Evolutionary conservation across 495 filamentous ascomycete genomes (phyloP).

Genomic region (Podospora sp.): DNA sequence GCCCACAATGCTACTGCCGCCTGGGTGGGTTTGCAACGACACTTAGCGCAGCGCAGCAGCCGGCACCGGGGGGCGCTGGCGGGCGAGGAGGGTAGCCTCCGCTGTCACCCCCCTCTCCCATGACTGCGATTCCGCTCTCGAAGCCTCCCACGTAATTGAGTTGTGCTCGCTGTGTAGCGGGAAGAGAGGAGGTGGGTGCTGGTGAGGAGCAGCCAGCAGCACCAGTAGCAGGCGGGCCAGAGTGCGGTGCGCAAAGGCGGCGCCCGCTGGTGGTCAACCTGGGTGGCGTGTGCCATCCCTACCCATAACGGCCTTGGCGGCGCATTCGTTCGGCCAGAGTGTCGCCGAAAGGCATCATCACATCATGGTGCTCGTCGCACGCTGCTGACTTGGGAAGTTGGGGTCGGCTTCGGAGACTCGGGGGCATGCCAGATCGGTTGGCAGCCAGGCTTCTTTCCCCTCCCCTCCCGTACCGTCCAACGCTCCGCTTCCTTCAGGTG

Average conservation of each 20-base stretch:
- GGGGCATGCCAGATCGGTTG: conserved; percentile 33
- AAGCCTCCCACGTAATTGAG: conserved; percentile 11
- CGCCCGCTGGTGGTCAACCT: conserved; percentile 17
- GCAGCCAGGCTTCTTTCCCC: conserved; percentile 14
- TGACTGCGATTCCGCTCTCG: conserved; percentile 10
- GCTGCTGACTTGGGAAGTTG: conserved; percentile 28
- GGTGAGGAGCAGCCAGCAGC: not conserved
- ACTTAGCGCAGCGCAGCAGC: conserved; percentile 6
- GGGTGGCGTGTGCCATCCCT: conserved; percentile 37
- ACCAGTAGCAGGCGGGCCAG: not conserved
- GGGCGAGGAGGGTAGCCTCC: conserved; percentile 17
- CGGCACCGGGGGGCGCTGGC: conserved; percentile 14
- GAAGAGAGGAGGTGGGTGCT: conserved; percentile 1
- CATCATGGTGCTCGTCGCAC: conserved; percentile 24
- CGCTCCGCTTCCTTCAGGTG: conserved; percentile 15
- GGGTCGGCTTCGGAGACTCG: conserved; percentile 27
- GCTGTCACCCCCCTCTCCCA: conserved; percentile 11
- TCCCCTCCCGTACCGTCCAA: not conserved
- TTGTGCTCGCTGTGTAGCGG: not conserved
- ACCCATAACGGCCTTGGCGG: conserved; percentile 33
- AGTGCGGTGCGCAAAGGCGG: conserved; percentile 1
- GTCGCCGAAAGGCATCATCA: conserved; percentile 36
- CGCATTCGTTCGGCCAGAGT: conserved; percentile 32
- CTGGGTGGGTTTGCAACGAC: not conserved
- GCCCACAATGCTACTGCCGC: conserved; percentile 15